A percentile compares a stretch with the other conserved stretches of the same genome.
Conservation (phyloP, 805 yeast genomes). For the Candida verbasci region DNA sequence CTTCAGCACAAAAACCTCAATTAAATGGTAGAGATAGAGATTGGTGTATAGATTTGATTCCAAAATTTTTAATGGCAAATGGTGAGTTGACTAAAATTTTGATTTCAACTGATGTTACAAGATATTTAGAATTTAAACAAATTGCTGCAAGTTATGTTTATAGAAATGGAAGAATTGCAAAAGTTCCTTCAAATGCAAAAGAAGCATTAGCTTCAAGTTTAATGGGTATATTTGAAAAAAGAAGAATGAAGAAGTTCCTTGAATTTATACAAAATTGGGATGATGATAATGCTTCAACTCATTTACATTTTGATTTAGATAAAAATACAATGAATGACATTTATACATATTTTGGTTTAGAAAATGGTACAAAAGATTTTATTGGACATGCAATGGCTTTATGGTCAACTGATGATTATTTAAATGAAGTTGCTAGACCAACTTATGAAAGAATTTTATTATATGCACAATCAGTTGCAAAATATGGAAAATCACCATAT, state of each 20-base stretch:
- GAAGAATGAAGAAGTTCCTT: constrained; percentile 88
- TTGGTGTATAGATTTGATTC: constrained; percentile 97
- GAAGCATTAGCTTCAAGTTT: constrained; percentile 90
- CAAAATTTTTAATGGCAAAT: constrained; percentile 94
- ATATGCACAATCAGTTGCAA: constrained; percentile 85
- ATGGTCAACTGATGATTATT: constrained; percentile 88
- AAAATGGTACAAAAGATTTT: constrained; percentile 89
- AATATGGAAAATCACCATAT: constrained; percentile 95
- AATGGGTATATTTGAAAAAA: constrained; percentile 94
- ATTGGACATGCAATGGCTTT: constrained; percentile 99
- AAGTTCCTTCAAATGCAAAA: constrained; percentile 87
- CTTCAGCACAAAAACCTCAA: constrained; percentile 62
- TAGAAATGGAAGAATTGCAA: constrained; percentile 84
- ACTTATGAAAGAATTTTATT: constrained; percentile 81
- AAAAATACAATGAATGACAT: constrained; percentile 87
- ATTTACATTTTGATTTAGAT: constrained; percentile 82
- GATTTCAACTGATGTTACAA: constrained; percentile 92
- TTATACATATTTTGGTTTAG: constrained; percentile 83
- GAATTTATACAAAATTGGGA: constrained; percentile 81
- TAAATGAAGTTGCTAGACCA: constrained; percentile 86
- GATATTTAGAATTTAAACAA: constrained; percentile 94
- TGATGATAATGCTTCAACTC: constrained; percentile 75
- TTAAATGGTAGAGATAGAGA: constrained; percentile 88
- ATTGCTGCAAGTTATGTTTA: constrained; percentile 94
- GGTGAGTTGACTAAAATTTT: constrained; percentile 95